Conservation (phyloP, 805 yeast species). For the Ogataea thermomethanolica region DNA sequence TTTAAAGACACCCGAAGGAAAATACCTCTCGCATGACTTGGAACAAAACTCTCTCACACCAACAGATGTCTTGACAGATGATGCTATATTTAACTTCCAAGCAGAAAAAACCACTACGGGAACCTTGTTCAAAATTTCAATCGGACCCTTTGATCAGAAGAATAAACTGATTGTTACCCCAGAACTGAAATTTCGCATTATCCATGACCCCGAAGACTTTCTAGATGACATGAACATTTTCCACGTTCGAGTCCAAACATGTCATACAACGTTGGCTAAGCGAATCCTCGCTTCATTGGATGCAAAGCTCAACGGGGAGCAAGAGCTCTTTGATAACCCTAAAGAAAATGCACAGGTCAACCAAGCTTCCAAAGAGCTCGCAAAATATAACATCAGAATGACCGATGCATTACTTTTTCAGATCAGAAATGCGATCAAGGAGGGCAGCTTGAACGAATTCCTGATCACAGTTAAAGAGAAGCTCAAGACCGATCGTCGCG, state of each 20-base stretch:
- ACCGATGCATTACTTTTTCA: conserved; percentile 18
- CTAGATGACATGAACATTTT: conserved; percentile 24
- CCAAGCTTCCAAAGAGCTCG: conserved; percentile 22
- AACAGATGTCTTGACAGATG: conserved; percentile 28
- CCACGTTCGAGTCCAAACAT: conserved; percentile 26
- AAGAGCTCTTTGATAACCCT: conserved; percentile 9
- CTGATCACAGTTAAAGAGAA: conserved; percentile 29
- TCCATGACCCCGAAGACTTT: conserved; percentile 30
- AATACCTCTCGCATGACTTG: conserved; percentile 23
- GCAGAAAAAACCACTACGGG: conserved; percentile 1
- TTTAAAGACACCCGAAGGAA: conserved; percentile 24
- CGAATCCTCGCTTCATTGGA: conserved; percentile 10
- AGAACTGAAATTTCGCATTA: conserved; percentile 22
- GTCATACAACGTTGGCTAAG: conserved; percentile 22
- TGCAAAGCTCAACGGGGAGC: conserved; percentile 10
- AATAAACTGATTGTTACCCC: conserved; percentile 20
- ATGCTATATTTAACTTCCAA: conserved; percentile 27
- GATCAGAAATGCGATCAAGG: conserved; percentile 22
- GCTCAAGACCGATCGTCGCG: conserved; percentile 26
- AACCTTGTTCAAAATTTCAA: conserved; percentile 11
- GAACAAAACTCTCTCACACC: conserved; percentile 15
- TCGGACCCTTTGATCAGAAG: conserved; percentile 17
- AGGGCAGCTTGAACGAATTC: conserved; percentile 29
- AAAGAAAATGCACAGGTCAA: conserved; percentile 17
- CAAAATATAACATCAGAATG: conserved; percentile 23